phyloP scores from a whole-genome alignment of 257 asterid genomes.

The Nicotiana benthamiana region DNA sequence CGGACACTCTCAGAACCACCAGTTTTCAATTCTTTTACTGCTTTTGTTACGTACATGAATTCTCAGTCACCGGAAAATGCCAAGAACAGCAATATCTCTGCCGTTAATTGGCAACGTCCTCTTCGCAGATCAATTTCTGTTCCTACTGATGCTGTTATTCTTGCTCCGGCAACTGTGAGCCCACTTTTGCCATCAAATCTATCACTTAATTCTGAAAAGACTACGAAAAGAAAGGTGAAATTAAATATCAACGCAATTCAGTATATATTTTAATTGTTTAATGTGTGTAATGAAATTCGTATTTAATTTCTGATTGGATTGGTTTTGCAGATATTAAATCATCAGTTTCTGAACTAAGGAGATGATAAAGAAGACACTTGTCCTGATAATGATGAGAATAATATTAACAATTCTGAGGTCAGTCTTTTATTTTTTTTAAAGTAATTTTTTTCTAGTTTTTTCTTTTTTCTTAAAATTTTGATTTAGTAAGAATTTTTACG shows the following conservation, averaged over 20 bases:
- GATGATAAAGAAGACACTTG: not conserved
- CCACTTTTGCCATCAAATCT: not conserved
- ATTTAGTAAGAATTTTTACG: too few relatives aligned
- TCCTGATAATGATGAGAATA: too few relatives aligned
- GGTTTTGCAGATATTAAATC: not conserved
- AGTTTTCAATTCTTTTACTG: not conserved
- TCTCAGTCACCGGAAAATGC: conserved; percentile 2
- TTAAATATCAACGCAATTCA: too few relatives aligned
- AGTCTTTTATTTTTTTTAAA: not conserved
- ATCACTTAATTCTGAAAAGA: not conserved
- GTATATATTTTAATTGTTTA: too few relatives aligned
- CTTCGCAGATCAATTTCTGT: conserved; percentile 6
- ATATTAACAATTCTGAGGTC: not conserved
- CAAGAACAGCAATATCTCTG: not conserved
- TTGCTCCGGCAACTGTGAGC: not conserved
- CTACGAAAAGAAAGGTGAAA: not conserved
- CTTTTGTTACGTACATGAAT: not conserved
- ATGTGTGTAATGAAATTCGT: not conserved
- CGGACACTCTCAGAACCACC: conserved; percentile 7
- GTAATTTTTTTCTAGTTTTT: not conserved
- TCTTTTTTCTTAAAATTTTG: too few relatives aligned
- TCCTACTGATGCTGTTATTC: not conserved
- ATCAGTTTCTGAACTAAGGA: not conserved
- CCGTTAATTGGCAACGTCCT: not conserved
- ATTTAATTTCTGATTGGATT: not conserved